These are phyloP conservation scores for Nicotiana noctiflora DNA, from an alignment of 257 asterid genomes.

Conservation along the genomic window DNA sequence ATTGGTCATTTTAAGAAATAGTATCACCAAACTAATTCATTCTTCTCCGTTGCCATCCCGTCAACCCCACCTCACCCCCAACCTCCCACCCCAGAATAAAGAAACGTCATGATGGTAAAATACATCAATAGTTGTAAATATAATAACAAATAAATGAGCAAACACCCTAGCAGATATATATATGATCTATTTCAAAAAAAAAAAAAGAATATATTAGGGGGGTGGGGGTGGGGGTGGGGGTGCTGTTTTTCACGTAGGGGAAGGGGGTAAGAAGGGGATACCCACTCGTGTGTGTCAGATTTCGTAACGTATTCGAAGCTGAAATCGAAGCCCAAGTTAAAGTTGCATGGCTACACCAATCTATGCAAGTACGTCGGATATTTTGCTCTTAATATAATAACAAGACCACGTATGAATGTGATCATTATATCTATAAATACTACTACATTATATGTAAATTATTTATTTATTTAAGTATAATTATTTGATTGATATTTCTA, in stretches of 20 bases:
- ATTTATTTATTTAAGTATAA: no score
- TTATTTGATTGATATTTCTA: no score
- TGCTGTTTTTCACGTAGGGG: background rate
- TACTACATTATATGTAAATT: no score
- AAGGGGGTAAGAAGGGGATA: background rate
- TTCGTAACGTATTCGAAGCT: constrained; percentile 29
- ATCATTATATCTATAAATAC: no score
- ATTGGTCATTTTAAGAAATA: background rate
- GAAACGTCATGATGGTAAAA: background rate
- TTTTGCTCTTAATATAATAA: background rate
- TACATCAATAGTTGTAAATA: background rate
- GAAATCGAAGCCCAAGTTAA: constrained; percentile 35
- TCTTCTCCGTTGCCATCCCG: background rate
- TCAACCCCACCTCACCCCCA: background rate
- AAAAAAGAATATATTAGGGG: background rate
- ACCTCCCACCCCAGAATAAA: background rate
- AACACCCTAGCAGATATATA: background rate
- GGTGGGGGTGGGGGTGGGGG: background rate
- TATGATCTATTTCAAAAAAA: background rate
- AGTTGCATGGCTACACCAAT: constrained; percentile 59
- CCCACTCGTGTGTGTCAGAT: constrained; percentile 78
- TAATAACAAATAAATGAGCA: background rate
- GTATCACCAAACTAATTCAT: background rate
- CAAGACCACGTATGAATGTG: background rate
- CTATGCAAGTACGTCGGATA: constrained; percentile 27